Conservation (phyloP, 768 basidiomycete species). For the Sarcomyxa edulis region DNA sequence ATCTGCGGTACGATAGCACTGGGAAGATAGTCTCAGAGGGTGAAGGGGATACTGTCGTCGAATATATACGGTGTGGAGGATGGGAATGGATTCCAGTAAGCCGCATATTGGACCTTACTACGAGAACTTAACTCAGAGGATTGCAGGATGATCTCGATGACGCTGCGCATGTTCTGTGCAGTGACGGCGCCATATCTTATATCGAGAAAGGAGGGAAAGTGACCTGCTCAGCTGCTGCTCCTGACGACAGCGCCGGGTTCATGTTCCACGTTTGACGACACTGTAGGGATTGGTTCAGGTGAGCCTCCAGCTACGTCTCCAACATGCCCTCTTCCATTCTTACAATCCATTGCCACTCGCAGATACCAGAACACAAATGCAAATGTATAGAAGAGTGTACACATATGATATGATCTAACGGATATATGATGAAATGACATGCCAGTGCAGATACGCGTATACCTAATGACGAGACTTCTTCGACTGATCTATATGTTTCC, state of each 20-base stretch:
- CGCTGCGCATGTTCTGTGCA: slow-evolving; percentile 68
- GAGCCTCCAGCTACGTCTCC: too few species aligned
- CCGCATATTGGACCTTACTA: slow-evolving; percentile 8
- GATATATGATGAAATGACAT: too few species aligned
- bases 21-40: slow-evolving; percentile 37
- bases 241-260: slow-evolving; percentile 31
- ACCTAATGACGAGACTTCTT: slow-evolving; percentile 38
- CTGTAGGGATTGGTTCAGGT: too few species aligned
- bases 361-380: too few species aligned
- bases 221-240: slow-evolving; percentile 37
- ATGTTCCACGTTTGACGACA: slow-evolving; percentile 42
- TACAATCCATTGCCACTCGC: too few species aligned
- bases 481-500: slow-evolving; percentile 68
- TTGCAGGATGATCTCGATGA: slow-evolving; percentile 54
- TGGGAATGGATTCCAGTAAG: slow-evolving; percentile 88
- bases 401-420: too few species aligned
- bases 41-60: slow-evolving; percentile 55
- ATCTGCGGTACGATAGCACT: slow-evolving; percentile 45
- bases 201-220: slow-evolving; percentile 60
- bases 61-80: slow-evolving; percentile 71
- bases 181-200: slow-evolving; percentile 69
- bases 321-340: too few species aligned
- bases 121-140: neutral
- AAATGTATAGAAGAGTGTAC: too few species aligned
- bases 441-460: too few species aligned